Percentiles rank a stretch among this genome's conserved stretches.
These are phyloP conservation scores for Xylaria intraflava DNA, from an alignment of 495 filamentous ascomycete genomes.

Conservation along the genomic window DNA sequence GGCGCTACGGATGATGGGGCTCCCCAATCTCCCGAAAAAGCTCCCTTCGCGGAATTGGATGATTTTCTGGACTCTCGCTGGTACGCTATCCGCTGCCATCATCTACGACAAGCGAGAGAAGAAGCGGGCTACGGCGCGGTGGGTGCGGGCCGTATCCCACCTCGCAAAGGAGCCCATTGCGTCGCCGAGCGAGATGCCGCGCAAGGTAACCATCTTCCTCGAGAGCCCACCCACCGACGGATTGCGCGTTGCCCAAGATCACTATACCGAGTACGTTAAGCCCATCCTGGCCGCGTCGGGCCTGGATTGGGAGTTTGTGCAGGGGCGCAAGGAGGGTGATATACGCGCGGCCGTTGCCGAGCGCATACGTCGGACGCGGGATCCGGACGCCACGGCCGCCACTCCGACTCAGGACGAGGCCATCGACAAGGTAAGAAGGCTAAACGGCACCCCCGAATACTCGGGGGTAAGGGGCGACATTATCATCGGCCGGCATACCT, in stretches of 20 bases:
- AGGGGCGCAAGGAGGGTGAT: slow-evolving; percentile 83
- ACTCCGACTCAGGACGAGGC: slow-evolving; percentile 48
- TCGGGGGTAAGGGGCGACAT: slow-evolving; percentile 73
- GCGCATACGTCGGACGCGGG: slow-evolving; percentile 62
- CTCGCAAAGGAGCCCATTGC: slow-evolving; percentile 69
- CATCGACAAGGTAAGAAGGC: slow-evolving; percentile 49
- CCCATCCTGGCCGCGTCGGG: slow-evolving; percentile 84
- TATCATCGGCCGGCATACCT: slow-evolving; percentile 84
- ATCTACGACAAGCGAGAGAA: slow-evolving; percentile 90
- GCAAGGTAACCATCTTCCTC: slow-evolving; percentile 82
- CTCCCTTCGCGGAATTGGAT: slow-evolving; percentile 96
- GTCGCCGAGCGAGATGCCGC: slow-evolving; percentile 59
- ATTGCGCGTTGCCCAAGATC: slow-evolving; percentile 72
- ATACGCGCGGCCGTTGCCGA: slow-evolving; percentile 76
- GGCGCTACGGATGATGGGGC: slow-evolving; percentile 68
- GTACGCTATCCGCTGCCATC: slow-evolving; percentile 67
- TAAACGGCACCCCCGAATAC: slow-evolving; percentile 59
- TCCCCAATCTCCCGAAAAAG: slow-evolving; percentile 73
- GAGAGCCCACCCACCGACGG: slow-evolving; percentile 81
- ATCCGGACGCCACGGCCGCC: slow-evolving; percentile 28
- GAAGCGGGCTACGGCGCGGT: slow-evolving; percentile 72
- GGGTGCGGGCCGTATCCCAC: slow-evolving; percentile 81
- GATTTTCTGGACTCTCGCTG: slow-evolving; percentile 80
- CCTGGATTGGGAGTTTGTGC: slow-evolving; percentile 90
- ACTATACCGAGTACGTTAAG: slow-evolving; percentile 94